Percentiles rank a stretch among this genome's conserved stretches.
These are phyloP conservation scores for Hyparrhenia diplandra DNA, from an alignment of 176 grass and related monocot genomes.

Conservation along the genomic window DNA sequence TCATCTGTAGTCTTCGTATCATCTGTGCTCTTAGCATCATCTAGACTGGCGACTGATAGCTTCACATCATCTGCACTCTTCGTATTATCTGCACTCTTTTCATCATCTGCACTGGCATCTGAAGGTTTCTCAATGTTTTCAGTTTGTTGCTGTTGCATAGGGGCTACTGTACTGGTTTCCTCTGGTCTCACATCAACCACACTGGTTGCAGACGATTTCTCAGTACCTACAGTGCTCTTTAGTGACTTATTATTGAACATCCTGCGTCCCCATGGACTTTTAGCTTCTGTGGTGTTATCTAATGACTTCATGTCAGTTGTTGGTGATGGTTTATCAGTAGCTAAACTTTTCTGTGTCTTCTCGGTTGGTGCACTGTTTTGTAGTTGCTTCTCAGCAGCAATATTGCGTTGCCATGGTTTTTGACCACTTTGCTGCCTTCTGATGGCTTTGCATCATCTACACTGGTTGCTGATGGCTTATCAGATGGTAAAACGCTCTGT, in stretches of 20 bases:
- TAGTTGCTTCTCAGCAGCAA: slow-evolving; percentile 31
- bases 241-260: slow-evolving; percentile 30
- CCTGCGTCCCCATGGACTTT: slow-evolving; percentile 33
- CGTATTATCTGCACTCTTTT: background rate
- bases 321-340: slow-evolving; percentile 12
- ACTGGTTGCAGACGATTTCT: slow-evolving; percentile 18
- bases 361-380: slow-evolving; percentile 29
- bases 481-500: slow-evolving; percentile 13
- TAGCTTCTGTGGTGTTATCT: slow-evolving; percentile 41
- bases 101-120: background rate
- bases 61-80: slow-evolving; percentile 24
- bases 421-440: slow-evolving; percentile 24
- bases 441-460: slow-evolving; percentile 31
- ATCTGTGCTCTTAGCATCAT: slow-evolving; percentile 5
- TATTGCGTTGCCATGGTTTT: slow-evolving; percentile 40
- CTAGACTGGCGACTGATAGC: slow-evolving; percentile 7
- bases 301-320: slow-evolving; percentile 18
- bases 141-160: slow-evolving; percentile 19
- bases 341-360: slow-evolving; percentile 22
- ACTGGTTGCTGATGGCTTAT: slow-evolving; percentile 24
- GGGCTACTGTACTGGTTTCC: slow-evolving; percentile 26
- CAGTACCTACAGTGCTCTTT: slow-evolving; percentile 15
- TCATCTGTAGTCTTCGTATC: slow-evolving; percentile 20
- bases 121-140: slow-evolving; percentile 27
- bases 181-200: slow-evolving; percentile 31